Percentiles rank a stretch among this genome's conserved stretches.
These are phyloP conservation scores for Arctium minus DNA, from an alignment of 129 eudicot genomes.

Conservation along the genomic window DNA sequence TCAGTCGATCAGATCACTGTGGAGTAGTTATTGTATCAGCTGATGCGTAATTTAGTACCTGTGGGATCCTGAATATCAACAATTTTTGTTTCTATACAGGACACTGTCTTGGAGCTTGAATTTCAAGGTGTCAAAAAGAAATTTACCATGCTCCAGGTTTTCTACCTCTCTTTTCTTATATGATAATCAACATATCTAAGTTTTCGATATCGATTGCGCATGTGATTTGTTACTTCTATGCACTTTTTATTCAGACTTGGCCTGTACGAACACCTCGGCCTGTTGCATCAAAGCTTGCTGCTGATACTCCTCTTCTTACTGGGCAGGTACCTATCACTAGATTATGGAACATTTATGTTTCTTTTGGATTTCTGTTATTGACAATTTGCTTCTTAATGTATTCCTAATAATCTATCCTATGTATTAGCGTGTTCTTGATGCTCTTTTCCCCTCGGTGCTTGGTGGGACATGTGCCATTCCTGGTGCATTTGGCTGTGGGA, in stretches of 20 bases:
- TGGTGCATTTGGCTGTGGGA: slow-evolving; percentile 99
- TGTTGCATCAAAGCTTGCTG: slow-evolving; percentile 97
- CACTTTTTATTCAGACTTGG: slow-evolving; percentile 56
- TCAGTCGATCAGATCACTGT: too few species aligned
- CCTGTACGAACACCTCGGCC: slow-evolving; percentile 99
- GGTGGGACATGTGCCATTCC: slow-evolving; percentile 99
- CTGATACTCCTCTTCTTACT: slow-evolving; percentile 94
- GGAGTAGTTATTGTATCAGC: neutral
- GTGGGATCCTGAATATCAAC: neutral
- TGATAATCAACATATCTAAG: neutral
- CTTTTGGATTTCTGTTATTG: slow-evolving; percentile 4
- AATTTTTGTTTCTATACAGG: slow-evolving; percentile 48
- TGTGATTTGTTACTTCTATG: slow-evolving; percentile 8
- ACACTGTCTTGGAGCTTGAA: slow-evolving; percentile 96
- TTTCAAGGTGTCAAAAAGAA: slow-evolving; percentile 96
- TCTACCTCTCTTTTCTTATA: neutral
- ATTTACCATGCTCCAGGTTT: slow-evolving; percentile 97
- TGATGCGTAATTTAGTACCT: neutral
- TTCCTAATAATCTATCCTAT: slow-evolving; percentile 22
- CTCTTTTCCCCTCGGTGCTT: slow-evolving; percentile 99
- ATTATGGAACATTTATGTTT: neutral
- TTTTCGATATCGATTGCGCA: neutral
- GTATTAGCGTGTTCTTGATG: slow-evolving; percentile 98
- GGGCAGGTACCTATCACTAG: slow-evolving; percentile 66
- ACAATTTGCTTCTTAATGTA: neutral